Evolutionary conservation across 75 land plant species (phyloP).

Genomic region (Cupressus sempervirens): DNA sequence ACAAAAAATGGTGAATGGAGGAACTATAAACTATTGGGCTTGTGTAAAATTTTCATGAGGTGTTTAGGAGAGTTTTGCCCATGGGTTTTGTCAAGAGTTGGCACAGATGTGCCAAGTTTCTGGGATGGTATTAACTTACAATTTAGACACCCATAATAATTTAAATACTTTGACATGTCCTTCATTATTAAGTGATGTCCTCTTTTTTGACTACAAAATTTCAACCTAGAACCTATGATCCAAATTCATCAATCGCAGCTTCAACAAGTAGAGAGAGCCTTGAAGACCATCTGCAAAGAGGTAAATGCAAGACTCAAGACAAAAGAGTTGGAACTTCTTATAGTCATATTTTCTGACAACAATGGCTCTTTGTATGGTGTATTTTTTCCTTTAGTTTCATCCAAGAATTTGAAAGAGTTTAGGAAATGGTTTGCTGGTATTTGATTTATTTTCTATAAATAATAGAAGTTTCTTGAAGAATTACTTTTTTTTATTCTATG

Average conservation of each 20-base stretch:
- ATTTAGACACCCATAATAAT: neutral
- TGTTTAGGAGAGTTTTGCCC: constrained; percentile 40
- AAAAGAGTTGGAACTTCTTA: constrained; percentile 70
- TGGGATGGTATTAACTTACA: constrained; percentile 39
- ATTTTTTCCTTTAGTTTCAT: neutral
- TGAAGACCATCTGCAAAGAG: constrained; percentile 48
- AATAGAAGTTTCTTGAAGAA: neutral
- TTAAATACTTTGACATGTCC: neutral
- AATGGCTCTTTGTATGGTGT: constrained; percentile 91
- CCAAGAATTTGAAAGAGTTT: too few species aligned
- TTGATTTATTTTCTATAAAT: too few species aligned
- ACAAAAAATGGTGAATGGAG: constrained; percentile 64
- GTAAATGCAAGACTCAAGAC: constrained; percentile 44
- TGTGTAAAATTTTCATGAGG: constrained; percentile 49
- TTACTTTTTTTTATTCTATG: neutral
- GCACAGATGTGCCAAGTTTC: constrained; percentile 57
- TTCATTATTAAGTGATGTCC: neutral
- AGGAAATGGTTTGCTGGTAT: too few species aligned
- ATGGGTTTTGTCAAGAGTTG: constrained; percentile 40
- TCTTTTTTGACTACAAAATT: constrained; percentile 22
- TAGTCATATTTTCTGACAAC: constrained; percentile 87
- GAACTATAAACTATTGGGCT: constrained; percentile 48
- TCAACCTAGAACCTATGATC: constrained; percentile 46
- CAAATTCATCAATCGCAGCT: constrained; percentile 46
- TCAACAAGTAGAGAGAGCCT: constrained; percentile 71